These are phyloP conservation scores for Phellinidium pouzarii DNA, from an alignment of 1,284 basidiomycete genomes.

Conservation along the genomic window DNA sequence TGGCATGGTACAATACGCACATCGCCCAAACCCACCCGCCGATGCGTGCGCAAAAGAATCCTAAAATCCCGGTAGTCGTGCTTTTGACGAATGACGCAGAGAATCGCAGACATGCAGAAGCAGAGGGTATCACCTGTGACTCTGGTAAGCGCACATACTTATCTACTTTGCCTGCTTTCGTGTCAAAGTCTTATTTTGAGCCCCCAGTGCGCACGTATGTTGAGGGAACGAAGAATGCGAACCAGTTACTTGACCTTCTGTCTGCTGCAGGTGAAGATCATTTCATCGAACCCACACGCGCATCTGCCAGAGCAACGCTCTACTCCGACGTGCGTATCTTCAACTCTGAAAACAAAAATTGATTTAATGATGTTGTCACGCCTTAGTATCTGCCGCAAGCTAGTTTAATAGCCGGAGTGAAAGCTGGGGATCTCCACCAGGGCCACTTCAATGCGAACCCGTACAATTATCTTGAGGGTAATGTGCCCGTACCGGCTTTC, in stretches of 20 bases:
- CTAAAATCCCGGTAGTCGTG: constrained; percentile 56
- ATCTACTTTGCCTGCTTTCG: constrained; percentile 5
- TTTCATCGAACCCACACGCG: constrained; percentile 49
- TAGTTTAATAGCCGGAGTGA: constrained; percentile 77
- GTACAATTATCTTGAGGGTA: constrained; percentile 96
- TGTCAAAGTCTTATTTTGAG: not conserved
- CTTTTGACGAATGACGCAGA: constrained; percentile 87
- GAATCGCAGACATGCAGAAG: constrained; percentile 72
- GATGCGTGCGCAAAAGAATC: constrained; percentile 38
- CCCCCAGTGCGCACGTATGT: constrained; percentile 70
- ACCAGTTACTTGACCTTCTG: constrained; percentile 73
- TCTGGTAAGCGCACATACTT: constrained; percentile 48
- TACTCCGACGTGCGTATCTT: constrained; percentile 64
- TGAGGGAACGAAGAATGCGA: constrained; percentile 58
- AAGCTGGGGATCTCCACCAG: constrained; percentile 78
- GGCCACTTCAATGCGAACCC: constrained; percentile 94
- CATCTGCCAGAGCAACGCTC: constrained; percentile 49
- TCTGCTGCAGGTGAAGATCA: constrained; percentile 57
- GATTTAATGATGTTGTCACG: constrained; percentile 2
- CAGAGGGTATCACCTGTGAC: constrained; percentile 57
- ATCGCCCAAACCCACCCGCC: constrained; percentile 43
- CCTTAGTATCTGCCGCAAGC: constrained; percentile 77
- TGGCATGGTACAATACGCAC: constrained; percentile 81
- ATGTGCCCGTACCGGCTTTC: constrained; percentile 69
- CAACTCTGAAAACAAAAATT: not conserved